Percentiles rank a stretch among this genome's conserved stretches.
Conservation (phyloP, 2,329 filamentous ascomycete genomes). For the Hypoxylon sp. region DNA sequence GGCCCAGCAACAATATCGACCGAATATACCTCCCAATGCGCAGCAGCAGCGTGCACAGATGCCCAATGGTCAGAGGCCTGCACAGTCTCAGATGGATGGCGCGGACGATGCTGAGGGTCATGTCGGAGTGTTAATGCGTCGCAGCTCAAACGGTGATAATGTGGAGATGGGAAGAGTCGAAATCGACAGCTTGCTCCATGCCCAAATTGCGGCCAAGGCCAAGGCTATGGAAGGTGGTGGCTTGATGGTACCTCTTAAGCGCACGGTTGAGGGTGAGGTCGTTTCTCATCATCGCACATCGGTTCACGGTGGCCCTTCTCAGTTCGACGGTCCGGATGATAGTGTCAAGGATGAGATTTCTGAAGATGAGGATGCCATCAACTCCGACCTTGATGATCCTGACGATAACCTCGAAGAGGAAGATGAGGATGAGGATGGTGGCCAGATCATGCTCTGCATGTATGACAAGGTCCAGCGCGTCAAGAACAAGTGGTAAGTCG, state of each 20-base stretch:
- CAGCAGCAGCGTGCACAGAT: conserved; percentile 56
- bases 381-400: conserved; percentile 95
- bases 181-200: conserved; percentile 78
- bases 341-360: conserved; percentile 68
- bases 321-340: conserved; percentile 76
- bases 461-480: conserved; percentile 99
- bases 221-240: conserved; percentile 81
- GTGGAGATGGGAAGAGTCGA: conserved; percentile 71
- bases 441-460: conserved; percentile 97
- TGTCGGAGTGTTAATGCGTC: conserved; percentile 71
- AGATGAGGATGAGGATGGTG: conserved; percentile 87
- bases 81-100: conserved; percentile 80
- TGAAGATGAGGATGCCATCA: conserved; percentile 92
- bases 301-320: conserved; percentile 56
- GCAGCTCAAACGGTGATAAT: conserved; percentile 67
- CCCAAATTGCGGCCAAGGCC: conserved; percentile 75
- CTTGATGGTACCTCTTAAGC: conserved; percentile 79
- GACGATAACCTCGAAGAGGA: conserved; percentile 89
- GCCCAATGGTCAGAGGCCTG: conserved; percentile 60
- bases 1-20: conserved; percentile 52
- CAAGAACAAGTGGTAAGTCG: conserved; percentile 93
- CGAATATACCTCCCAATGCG: conserved; percentile 38
- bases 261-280: conserved; percentile 62
- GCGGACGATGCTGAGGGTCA: conserved; percentile 72
- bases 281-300: conserved; percentile 47